Base-by-base conservation (phyloP, 306 rosid genomes). In the Mimosa bimucronata region DNA sequence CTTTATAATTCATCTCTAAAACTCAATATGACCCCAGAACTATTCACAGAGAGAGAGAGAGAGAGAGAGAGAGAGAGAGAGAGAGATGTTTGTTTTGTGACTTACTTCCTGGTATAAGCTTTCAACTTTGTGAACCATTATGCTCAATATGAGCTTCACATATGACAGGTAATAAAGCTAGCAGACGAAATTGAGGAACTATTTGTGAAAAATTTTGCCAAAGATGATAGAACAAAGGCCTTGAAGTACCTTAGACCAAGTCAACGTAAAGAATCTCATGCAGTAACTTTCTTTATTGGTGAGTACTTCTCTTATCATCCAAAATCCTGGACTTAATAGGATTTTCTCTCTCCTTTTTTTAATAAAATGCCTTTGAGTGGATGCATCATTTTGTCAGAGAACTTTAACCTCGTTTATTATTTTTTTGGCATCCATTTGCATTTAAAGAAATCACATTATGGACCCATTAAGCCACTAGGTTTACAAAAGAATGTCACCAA, bases 241-340 rank as follows among this genome's bases (percentile, higher is more conserved):
- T 89, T 96, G 94, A 96, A 93, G 67, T 96, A 96, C 87, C 98
- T 96, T 53, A 91, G 88, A 85, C 99, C 99, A 7, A 90, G 83
- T 41, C 97, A 91, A 66, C 88, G 82, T 11, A 88, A 91, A 87
- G 98, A 93, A 80, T 93, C 98, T 48, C 97, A 96, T 74, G 69
- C 90, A 28, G 90, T 87, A 60, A 89, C 99, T 31, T 93, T 96
- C 88, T 93, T 93, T 85, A 92, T 87, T 81, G 99, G 99, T 93
- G 74, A 89, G 97, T 79, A 30, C 79, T 71, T 46, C 81, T 77
- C 38, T 62, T 15, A 2, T 45, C 50, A 29, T 9, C 29, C 15
- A 79, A 79, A 61, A 66, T 77, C 77, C 31, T 52, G 31, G 68
- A 72, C 38, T n/a, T 66, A 11, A 45, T 45, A 5, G 2, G 18